Percentiles rank a stretch among this genome's conserved stretches.
phyloP scores from a whole-genome alignment of 2,329 filamentous ascomycete species.

The Bipolaris cookei region DNA sequence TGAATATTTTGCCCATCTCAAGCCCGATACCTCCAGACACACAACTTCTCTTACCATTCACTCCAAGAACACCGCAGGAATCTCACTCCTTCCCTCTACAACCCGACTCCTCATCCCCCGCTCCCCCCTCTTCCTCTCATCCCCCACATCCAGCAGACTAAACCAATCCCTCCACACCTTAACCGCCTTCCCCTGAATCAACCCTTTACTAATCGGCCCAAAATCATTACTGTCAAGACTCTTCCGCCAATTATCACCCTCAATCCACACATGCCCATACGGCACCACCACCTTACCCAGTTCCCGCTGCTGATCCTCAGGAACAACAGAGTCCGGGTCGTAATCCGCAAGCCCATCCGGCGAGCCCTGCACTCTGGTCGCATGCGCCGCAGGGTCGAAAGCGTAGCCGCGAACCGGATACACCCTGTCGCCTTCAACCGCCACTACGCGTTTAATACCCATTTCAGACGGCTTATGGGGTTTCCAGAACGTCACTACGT shows the following conservation, averaged over 20 bases:
- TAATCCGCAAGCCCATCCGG: slow-evolving; percentile 39
- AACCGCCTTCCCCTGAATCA: slow-evolving; percentile 77
- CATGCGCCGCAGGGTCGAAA: slow-evolving; percentile 36
- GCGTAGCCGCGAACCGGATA: slow-evolving; percentile 55
- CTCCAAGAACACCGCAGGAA: slow-evolving; percentile 34
- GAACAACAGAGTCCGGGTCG: slow-evolving; percentile 24
- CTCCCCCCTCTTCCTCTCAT: slow-evolving; percentile 60
- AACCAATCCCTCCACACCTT: slow-evolving; percentile 66
- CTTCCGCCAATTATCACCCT: slow-evolving; percentile 79
- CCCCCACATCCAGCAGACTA: slow-evolving; percentile 58
- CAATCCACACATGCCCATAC: slow-evolving; percentile 89
- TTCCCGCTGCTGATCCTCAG: slow-evolving; percentile 10
- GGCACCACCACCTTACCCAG: slow-evolving; percentile 67
- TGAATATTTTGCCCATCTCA: no score
- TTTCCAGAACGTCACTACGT: slow-evolving; percentile 54
- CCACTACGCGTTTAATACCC: slow-evolving; percentile 83
- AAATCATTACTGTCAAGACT: slow-evolving; percentile 88
- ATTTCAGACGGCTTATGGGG: slow-evolving; percentile 72
- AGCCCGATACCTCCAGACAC: neutral
- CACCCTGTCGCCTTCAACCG: slow-evolving; percentile 78
- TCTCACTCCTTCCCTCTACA: slow-evolving; percentile 39
- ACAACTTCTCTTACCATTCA: neutral
- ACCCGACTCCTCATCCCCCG: slow-evolving; percentile 52
- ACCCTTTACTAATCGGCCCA: slow-evolving; percentile 76
- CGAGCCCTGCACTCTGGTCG: slow-evolving; percentile 24